Percentiles rank a stretch among this genome's conserved stretches.
These are phyloP conservation scores for Blumeria graminis DNA, from an alignment of 2,329 filamentous ascomycete genomes.

Conservation along the genomic window DNA sequence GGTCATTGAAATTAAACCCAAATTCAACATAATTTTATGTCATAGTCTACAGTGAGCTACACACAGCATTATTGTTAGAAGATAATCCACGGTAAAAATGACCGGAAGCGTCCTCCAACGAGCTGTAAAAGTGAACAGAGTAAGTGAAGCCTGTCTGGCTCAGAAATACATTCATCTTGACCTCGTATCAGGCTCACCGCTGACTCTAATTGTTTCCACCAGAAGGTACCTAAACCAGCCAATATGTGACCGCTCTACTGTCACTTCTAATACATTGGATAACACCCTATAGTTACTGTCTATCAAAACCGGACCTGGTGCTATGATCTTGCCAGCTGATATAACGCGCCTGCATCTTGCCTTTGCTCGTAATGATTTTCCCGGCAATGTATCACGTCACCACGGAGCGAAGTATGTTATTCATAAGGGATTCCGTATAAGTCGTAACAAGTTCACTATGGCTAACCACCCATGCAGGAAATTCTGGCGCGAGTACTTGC, in stretches of 20 bases:
- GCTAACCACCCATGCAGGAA: conserved; percentile 28
- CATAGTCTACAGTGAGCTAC: no score
- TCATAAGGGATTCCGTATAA: conserved; percentile 25
- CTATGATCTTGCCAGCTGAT: conserved; percentile 53
- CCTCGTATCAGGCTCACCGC: no score
- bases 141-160: not conserved
- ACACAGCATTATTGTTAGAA: no score
- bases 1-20: no score
- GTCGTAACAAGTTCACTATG: not conserved
- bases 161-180: no score
- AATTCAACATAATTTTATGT: no score
- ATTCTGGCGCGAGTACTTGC: conserved; percentile 70
- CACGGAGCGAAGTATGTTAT: conserved; percentile 27
- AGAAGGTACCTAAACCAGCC: not conserved
- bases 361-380: conserved; percentile 35
- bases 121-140: not conserved
- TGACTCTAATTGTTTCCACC: no score
- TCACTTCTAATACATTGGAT: no score
- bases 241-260: no score
- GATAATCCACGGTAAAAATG: not conserved
- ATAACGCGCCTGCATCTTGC: conserved; percentile 54
- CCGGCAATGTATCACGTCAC: conserved; percentile 27
- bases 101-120: conserved; percentile 1
- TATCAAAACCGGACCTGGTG: conserved; percentile 61
- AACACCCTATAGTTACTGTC: conserved; percentile 33